Evolutionary conservation across 1,284 basidiomycete genomes (phyloP), one percentile per base, ranked within the genome.

Genomic region (Irpex lacteus): DNA sequence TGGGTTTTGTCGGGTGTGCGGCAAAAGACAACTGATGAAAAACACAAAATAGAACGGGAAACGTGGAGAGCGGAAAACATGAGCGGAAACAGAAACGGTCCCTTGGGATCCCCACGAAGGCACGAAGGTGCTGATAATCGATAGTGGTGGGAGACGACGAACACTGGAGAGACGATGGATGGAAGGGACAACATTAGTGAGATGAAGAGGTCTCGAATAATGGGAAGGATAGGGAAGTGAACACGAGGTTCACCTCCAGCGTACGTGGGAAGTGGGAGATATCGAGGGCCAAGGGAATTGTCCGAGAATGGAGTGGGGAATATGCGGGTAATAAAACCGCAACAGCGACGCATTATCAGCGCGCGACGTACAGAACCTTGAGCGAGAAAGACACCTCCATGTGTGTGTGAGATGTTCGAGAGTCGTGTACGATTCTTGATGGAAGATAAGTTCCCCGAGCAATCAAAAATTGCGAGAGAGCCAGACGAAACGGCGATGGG

Each of bases 171-270:
- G 47, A 66, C 64, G 67, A 60, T 63, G 67, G 67, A 26, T 26
- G 69, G 68, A 71, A 66, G 71, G 68, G 26, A 56, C 69, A 69
- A 72, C 73, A 74, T 74, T 74, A 74, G 71, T 70, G 71, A 67
- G 70, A 67, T 64, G 63, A 3, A 64, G 71, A 68, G 71, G 70
- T 74, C 70, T 67, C 64, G 68, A 67, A 67, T 72, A 72, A 67
- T 67, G 66, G 59, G 58, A 26, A 26, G 26, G 26, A 26, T 26
- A 68, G 57, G 66, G 66, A 68, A 67, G 67, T 74, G 69, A 73
- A 74, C 73, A 74, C 70, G 70, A 68, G 66, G 66, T 70, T 66
- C 65, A 70, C 67, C 68, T 65, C 62, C 65, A 53, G 50, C 26
- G 21, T 15, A 40, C 58, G 44, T 56, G 62, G 62, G 19, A 53